Evolutionary conservation across 2,329 filamentous ascomycete genomes (phyloP).

Genomic region (Colletotrichum sp.): DNA sequence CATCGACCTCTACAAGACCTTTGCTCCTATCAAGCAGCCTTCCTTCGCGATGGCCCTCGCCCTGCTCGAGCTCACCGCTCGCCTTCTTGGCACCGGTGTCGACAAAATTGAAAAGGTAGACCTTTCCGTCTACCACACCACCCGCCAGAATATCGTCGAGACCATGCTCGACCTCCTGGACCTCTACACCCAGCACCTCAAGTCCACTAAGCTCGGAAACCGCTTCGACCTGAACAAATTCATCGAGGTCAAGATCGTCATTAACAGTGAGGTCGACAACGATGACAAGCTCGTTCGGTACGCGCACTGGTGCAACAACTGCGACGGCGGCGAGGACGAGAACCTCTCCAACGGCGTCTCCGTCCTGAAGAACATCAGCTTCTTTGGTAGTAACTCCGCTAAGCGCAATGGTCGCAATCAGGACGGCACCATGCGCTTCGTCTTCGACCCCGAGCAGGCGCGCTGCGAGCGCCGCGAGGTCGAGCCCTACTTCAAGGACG

Average conservation of each 20-base stretch:
- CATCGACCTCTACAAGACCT: conserved; percentile 91
- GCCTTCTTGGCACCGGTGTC: conserved; percentile 64
- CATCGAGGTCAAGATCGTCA: conserved; percentile 82
- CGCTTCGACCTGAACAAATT: conserved; percentile 78
- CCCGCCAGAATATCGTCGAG: conserved; percentile 64
- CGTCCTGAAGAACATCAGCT: conserved; percentile 42
- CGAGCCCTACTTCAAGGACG: conserved; percentile 71
- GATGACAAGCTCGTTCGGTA: conserved; percentile 66
- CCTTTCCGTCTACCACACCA: conserved; percentile 51
- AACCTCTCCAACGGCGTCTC: conserved; percentile 40
- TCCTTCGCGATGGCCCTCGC: conserved; percentile 85
- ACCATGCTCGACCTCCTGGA: conserved; percentile 90
- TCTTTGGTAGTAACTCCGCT: conserved; percentile 35
- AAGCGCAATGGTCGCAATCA: conserved; percentile 53
- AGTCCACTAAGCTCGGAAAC: conserved; percentile 75
- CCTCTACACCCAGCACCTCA: conserved; percentile 85
- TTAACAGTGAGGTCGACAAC: conserved; percentile 81
- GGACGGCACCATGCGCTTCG: conserved; percentile 85
- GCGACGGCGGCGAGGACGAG: conserved; percentile 45
- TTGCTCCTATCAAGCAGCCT: conserved; percentile 88
- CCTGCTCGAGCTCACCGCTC: conserved; percentile 79
- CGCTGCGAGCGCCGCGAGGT: conserved; percentile 73
- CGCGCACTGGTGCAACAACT: conserved; percentile 62
- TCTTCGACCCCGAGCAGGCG: conserved; percentile 81
- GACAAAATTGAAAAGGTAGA: conserved; percentile 56